Conservation (phyloP, 139 green algal genomes). For the Coelastrella sp. region DNA sequence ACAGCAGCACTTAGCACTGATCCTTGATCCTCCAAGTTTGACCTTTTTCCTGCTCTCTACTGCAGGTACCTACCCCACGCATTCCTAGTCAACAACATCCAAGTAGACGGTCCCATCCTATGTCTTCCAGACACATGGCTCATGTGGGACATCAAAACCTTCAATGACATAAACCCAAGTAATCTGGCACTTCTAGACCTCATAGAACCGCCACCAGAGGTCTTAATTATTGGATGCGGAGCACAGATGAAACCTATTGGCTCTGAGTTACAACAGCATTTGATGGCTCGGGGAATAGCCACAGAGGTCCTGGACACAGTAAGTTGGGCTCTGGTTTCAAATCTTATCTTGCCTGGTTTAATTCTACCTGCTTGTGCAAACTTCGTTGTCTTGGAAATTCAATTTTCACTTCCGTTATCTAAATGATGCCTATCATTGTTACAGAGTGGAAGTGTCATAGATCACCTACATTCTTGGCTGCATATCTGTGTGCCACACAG, state of each 20-base stretch:
- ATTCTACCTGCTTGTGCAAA: not conserved
- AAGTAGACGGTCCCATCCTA: slow-evolving; percentile 39
- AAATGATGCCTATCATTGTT: too few species aligned
- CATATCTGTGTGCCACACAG: too few species aligned
- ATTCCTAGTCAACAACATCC: slow-evolving; percentile 45
- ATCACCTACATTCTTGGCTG: too few species aligned
- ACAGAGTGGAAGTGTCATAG: too few species aligned
- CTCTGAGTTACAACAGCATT: slow-evolving; percentile 37
- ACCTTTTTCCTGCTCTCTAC: not conserved
- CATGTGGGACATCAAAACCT: slow-evolving; percentile 32
- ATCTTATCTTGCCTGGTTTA: not conserved
- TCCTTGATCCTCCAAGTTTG: too few species aligned
- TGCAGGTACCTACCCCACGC: slow-evolving; percentile 37
- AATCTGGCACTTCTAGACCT: slow-evolving; percentile 45
- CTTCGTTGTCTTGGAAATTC: too few species aligned
- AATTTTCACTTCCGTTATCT: too few species aligned
- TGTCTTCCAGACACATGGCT: slow-evolving; percentile 49
- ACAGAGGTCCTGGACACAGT: slow-evolving; percentile 77
- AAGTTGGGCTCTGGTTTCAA: not conserved
- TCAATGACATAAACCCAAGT: not conserved
- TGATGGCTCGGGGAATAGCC: slow-evolving; percentile 59
- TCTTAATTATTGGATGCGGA: slow-evolving; percentile 70
- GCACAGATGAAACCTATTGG: slow-evolving; percentile 44
- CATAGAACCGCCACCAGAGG: slow-evolving; percentile 46
- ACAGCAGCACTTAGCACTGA: too few species aligned